These are phyloP conservation scores for Populus hybrid DNA, from an alignment of 441 rosid species.

Conservation along the genomic window DNA sequence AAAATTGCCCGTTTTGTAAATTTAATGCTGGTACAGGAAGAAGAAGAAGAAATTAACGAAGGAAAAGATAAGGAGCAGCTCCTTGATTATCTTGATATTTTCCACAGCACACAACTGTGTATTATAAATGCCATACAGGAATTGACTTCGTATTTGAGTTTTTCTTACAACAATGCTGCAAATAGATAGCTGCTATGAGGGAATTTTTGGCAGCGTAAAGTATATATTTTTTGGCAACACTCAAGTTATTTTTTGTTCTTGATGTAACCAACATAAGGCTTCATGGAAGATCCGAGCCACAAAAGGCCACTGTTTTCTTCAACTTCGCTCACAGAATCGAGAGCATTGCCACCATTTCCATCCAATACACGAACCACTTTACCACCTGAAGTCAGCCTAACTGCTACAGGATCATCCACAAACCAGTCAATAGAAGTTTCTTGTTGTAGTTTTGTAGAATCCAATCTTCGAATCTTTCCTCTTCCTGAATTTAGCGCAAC, in stretches of 20 bases:
- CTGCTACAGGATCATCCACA: constrained; percentile 29
- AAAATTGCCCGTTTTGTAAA: neutral
- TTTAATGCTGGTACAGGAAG: neutral
- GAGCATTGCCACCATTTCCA: constrained; percentile 25
- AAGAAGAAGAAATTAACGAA: neutral
- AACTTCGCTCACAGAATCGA: constrained; percentile 39
- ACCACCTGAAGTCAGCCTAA: constrained; percentile 23
- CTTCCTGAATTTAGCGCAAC: constrained; percentile 32
- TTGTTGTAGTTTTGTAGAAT: neutral
- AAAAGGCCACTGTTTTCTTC: constrained; percentile 25
- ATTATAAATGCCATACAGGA: neutral
- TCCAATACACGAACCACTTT: constrained; percentile 19
- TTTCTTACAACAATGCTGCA: neutral
- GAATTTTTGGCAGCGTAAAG: neutral
- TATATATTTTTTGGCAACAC: neutral
- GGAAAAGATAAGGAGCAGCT: neutral
- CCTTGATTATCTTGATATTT: neutral
- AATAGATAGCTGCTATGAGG: neutral
- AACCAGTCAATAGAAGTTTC: constrained; percentile 9
- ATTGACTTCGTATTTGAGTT: neutral
- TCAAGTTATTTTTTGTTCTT: constrained; percentile 1
- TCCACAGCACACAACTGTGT: neutral
- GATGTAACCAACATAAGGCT: constrained; percentile 28
- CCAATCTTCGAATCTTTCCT: constrained; percentile 5
- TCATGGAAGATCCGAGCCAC: constrained; percentile 34